Conservation (phyloP, 2,329 filamentous ascomycete genomes). For the Pseudonectria foliicola region DNA sequence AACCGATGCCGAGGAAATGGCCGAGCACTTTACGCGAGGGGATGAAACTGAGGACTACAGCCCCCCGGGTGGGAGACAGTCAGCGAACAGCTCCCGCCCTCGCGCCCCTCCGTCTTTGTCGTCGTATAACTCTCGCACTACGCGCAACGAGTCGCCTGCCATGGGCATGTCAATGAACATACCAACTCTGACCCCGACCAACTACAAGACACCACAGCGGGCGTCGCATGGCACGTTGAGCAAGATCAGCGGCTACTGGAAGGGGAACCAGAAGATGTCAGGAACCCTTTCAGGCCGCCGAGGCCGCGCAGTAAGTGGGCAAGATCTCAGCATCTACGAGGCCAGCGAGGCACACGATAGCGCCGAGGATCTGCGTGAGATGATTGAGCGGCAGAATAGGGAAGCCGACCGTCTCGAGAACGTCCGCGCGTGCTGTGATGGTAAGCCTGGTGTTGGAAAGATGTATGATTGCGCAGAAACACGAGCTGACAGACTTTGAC, state of each 20-base stretch:
- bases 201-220: slow-evolving; percentile 30
- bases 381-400: slow-evolving; percentile 71
- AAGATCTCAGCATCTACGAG: slow-evolving; percentile 48
- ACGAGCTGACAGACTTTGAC: slow-evolving; percentile 15
- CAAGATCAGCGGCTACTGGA: slow-evolving; percentile 55
- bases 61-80: slow-evolving; percentile 43
- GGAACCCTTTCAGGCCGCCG: slow-evolving; percentile 48
- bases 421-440: slow-evolving; percentile 94
- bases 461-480: not conserved
- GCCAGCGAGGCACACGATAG: slow-evolving; percentile 63
- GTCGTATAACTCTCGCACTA: slow-evolving; percentile 71
- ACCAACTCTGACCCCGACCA: slow-evolving; percentile 49
- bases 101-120: slow-evolving; percentile 60
- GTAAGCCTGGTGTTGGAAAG: slow-evolving; percentile 44
- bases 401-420: slow-evolving; percentile 83
- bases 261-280: slow-evolving; percentile 33
- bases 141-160: slow-evolving; percentile 57
- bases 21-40: slow-evolving; percentile 45
- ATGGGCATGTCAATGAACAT: slow-evolving; percentile 42
- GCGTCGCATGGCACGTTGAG: slow-evolving; percentile 43
- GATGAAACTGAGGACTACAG: slow-evolving; percentile 77
- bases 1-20: slow-evolving; percentile 52
- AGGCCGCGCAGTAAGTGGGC: slow-evolving; percentile 41
- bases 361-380: slow-evolving; percentile 72
- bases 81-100: slow-evolving; percentile 35